phyloP scores from a whole-genome alignment of 768 basidiomycete species.

The Xanthoconium purpureum region DNA sequence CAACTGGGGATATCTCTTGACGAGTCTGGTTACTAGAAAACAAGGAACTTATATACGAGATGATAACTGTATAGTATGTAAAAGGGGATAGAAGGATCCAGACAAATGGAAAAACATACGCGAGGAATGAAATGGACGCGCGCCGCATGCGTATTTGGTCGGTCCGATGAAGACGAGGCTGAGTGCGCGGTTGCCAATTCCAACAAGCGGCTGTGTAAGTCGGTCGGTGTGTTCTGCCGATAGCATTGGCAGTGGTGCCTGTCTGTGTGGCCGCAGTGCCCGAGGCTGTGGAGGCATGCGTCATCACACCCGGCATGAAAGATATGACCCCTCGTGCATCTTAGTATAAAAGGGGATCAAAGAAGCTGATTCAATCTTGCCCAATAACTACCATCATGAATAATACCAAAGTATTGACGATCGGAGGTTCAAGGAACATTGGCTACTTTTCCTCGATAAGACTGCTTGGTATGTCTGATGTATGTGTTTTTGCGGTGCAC shows the following conservation, averaged over 20 bases:
- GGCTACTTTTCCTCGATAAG: conserved; percentile 48
- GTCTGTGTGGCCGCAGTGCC: not conserved
- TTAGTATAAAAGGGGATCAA: not conserved
- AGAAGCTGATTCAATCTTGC: too few species aligned
- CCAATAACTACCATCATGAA: conserved; percentile 14
- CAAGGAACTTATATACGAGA: too few species aligned
- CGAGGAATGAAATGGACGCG: too few species aligned
- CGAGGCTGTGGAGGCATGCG: not conserved
- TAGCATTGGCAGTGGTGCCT: not conserved
- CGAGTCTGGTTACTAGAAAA: too few species aligned
- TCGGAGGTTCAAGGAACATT: conserved; percentile 57
- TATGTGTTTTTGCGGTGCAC: not conserved
- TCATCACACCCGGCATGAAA: not conserved
- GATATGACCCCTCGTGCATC: not conserved
- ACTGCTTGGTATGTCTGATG: conserved; percentile 41
- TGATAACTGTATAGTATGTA: too few species aligned
- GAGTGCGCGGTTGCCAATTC: too few species aligned
- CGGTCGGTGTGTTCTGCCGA: not conserved
- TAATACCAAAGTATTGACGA: conserved; percentile 34
- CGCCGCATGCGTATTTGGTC: too few species aligned
- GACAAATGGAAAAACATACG: too few species aligned
- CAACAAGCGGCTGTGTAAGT: too few species aligned
- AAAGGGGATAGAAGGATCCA: too few species aligned
- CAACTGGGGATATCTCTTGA: not conserved
- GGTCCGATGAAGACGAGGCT: too few species aligned